A percentile compares a stretch with the other conserved stretches of the same genome.
phyloP scores from a whole-genome alignment of 2,329 filamentous ascomycete genomes.

The Sclerotinia minor region DNA sequence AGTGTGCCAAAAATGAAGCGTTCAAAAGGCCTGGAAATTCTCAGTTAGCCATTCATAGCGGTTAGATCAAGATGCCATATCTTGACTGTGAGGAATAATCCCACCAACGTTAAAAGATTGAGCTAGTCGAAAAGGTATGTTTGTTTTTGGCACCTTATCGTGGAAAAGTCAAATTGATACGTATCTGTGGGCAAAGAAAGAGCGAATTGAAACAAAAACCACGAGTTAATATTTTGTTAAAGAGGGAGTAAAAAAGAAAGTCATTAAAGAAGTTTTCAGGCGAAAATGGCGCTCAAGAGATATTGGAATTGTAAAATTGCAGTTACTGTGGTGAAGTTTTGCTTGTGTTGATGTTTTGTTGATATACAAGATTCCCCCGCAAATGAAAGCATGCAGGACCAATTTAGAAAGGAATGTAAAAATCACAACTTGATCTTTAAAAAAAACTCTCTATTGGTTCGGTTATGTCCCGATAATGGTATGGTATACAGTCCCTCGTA shows the following conservation, averaged over 20 bases:
- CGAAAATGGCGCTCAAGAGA: not conserved
- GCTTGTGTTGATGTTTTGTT: conserved; percentile 25
- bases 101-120: not conserved
- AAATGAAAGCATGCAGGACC: conserved; percentile 8
- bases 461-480: not conserved
- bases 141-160: not conserved
- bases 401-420: conserved; percentile 17
- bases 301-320: not conserved
- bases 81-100: not conserved
- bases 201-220: conserved; percentile 10
- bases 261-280: not conserved
- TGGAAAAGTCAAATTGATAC: conserved; percentile 6
- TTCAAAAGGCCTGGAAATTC: not conserved
- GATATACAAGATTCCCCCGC: conserved; percentile 19
- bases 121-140: not conserved
- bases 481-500: not conserved
- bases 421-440: not conserved
- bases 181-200: conserved; percentile 16
- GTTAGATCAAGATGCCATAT: not conserved
- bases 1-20: conserved; percentile 20
- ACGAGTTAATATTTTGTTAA: not conserved
- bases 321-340: conserved; percentile 13
- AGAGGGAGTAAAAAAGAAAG: not conserved
- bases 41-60: conserved; percentile 8
- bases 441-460: not conserved